Evolutionary conservation across 306 rosid species (phyloP).

Genomic region (Fragaria iinumae): DNA sequence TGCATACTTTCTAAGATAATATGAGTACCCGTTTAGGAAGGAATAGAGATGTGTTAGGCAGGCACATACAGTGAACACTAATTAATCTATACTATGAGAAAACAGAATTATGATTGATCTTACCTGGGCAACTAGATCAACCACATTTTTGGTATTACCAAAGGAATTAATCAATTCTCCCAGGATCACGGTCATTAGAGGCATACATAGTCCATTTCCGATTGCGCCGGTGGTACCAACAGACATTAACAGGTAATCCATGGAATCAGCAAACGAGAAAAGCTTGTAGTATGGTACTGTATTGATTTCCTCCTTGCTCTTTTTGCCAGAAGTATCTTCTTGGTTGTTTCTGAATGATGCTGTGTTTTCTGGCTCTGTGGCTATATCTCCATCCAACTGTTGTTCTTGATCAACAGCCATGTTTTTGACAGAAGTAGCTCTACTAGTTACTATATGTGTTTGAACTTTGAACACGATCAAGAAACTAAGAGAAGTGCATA

Average conservation of each 20-base stretch:
- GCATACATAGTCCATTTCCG: neutral
- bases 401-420: neutral
- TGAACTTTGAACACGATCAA: no score
- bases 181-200: slow-evolving; percentile 5
- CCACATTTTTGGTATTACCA: neutral
- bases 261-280: neutral
- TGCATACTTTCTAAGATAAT: no score
- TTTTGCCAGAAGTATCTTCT: neutral
- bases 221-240: neutral
- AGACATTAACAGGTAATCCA: slow-evolving; percentile 6
- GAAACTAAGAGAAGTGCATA: neutral
- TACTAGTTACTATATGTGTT: no score
- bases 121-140: neutral
- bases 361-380: neutral
- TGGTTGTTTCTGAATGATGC: neutral
- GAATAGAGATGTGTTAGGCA: no score
- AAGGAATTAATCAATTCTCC: slow-evolving; percentile 1
- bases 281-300: neutral
- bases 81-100: no score
- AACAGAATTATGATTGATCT: neutral
- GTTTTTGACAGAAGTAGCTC: neutral
- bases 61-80: no score
- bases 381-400: neutral
- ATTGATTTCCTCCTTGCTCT: neutral
- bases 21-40: no score